A percentile compares a stretch with the other conserved stretches of the same genome.
Conservation (phyloP, 2,329 filamentous ascomycete genomes). For the Didymella segeticola region DNA sequence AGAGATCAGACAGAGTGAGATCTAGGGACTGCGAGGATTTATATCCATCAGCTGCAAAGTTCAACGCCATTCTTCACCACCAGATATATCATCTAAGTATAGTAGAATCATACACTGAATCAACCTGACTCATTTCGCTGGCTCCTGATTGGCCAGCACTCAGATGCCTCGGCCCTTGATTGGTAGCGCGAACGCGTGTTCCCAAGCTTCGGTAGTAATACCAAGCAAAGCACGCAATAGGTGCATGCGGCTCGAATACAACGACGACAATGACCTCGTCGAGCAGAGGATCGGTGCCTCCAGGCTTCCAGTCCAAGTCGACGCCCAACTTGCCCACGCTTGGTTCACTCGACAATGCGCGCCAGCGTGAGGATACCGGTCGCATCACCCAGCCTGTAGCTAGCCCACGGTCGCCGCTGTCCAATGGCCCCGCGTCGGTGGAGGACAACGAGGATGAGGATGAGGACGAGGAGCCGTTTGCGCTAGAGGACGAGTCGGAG, state of each 20-base stretch:
- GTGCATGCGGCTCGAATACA: conserved; percentile 18
- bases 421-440: conserved; percentile 39
- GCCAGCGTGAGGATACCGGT: too few species aligned
- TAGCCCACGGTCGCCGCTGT: conserved; percentile 29
- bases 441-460: conserved; percentile 29
- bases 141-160: not conserved
- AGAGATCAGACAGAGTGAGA: too few species aligned
- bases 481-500: conserved; percentile 26
- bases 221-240: conserved; percentile 30
- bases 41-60: not conserved
- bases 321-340: conserved; percentile 56
- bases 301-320: conserved; percentile 55
- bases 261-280: conserved; percentile 38
- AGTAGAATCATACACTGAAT: not conserved
- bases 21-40: too few species aligned
- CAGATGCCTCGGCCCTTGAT: conserved; percentile 17
- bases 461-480: conserved; percentile 24
- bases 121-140: not conserved
- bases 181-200: conserved; percentile 26
- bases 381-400: conserved; percentile 11
- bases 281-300: conserved; percentile 39
- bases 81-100: too few species aligned
- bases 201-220: conserved; percentile 3
- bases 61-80: too few species aligned
- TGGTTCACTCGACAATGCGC: conserved; percentile 37